Evolutionary conservation across 164 flowering plant species (phyloP).

Genomic region (Cinnamomum chago): DNA sequence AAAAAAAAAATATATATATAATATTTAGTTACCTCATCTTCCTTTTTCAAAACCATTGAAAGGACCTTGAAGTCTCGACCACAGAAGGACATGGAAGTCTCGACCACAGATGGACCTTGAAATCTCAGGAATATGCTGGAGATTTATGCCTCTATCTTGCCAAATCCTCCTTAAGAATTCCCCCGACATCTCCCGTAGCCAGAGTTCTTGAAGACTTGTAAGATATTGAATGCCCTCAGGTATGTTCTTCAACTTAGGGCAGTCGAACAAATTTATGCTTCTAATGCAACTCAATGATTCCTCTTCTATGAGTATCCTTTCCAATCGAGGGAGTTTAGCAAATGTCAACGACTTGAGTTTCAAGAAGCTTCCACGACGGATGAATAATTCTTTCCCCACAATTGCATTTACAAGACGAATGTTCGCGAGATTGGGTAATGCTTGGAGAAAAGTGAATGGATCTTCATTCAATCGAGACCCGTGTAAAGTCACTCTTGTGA

Average conservation of each 20-base stretch:
- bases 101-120: too few relatives aligned
- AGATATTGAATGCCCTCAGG: constrained; percentile 32
- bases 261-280: not conserved
- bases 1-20: too few relatives aligned
- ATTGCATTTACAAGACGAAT: not conserved
- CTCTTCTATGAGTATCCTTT: not conserved
- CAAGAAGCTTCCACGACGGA: not conserved
- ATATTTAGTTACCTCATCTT: not conserved
- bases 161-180: constrained; percentile 10
- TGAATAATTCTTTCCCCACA: not conserved
- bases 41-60: too few relatives aligned
- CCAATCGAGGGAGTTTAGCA: not conserved
- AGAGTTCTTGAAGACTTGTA: constrained; percentile 24
- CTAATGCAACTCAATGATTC: not conserved
- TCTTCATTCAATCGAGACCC: not conserved
- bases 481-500: constrained; percentile 16
- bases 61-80: too few relatives aligned
- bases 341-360: not conserved
- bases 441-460: not conserved
- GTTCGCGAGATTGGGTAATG: not conserved
- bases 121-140: too few relatives aligned
- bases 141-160: too few relatives aligned
- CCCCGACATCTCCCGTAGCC: constrained; percentile 30
- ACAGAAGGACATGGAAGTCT: too few relatives aligned
- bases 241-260: constrained; percentile 30